Conservation (phyloP, 139 green algal species). For the Spirogloea muscicola region DNA sequence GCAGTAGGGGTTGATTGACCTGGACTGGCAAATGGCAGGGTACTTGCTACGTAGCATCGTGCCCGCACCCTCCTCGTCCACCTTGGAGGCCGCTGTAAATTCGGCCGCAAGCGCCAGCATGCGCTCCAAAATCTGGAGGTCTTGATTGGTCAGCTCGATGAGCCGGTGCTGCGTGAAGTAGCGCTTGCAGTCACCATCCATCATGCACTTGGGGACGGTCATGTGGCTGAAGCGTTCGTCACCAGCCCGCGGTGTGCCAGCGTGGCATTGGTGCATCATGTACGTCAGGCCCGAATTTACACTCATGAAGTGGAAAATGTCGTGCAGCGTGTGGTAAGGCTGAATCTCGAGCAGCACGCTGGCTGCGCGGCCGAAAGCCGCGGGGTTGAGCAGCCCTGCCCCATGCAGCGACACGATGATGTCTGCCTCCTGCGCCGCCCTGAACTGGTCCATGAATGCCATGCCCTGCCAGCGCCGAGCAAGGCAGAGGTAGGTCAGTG, state of each 20-base stretch:
- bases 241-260: not conserved
- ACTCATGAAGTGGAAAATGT: conserved; percentile 26
- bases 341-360: conserved; percentile 18
- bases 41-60: not conserved
- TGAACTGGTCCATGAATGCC: conserved; percentile 16
- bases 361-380: conserved; percentile 7
- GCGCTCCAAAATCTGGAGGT: conserved; percentile 5
- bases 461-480: too few species aligned
- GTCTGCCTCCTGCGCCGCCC: conserved; percentile 9
- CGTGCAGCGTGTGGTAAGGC: conserved; percentile 1
- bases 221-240: not conserved
- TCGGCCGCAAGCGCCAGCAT: conserved; percentile 8
- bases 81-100: not conserved
- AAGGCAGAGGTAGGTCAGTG: too few species aligned
- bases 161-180: conserved; percentile 19
- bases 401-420: conserved; percentile 34
- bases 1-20: too few species aligned
- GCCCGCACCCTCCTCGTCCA: not conserved
- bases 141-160: conserved; percentile 2
- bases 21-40: not conserved
- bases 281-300: conserved; percentile 23
- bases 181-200: not conserved
- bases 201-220: not conserved
- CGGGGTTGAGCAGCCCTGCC: conserved; percentile 28
- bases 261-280: conserved; percentile 31